Percentiles rank a stretch among this genome's conserved stretches.
Evolutionary conservation across 371 early-diverging fungal species (phyloP).

Genomic region (Furculomyces boomerangus): DNA sequence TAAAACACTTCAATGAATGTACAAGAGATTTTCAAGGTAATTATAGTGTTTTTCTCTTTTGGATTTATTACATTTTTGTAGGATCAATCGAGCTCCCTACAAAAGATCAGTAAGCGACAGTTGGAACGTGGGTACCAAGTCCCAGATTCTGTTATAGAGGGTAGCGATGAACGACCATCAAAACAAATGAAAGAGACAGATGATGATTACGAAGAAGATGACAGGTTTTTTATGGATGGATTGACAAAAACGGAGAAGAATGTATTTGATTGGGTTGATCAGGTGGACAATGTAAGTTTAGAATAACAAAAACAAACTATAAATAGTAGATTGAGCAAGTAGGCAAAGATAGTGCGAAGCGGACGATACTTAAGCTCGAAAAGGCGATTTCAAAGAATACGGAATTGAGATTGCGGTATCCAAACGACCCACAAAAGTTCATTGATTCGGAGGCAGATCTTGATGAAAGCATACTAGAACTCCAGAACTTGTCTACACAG

Average conservation of each 20-base stretch:
- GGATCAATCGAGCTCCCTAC: too few relatives aligned
- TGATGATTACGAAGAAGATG: background rate
- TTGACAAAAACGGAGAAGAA: constrained; percentile 53
- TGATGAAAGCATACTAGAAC: constrained; percentile 65
- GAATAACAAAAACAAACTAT: too few relatives aligned
- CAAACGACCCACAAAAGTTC: constrained; percentile 33
- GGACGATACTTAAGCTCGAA: constrained; percentile 64
- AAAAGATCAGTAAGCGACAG: constrained; percentile 1
- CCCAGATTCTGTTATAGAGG: background rate
- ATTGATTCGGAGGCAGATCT: constrained; percentile 89
- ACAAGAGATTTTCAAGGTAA: too few relatives aligned
- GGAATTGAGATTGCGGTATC: constrained; percentile 65
- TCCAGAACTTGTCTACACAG: constrained; percentile 66
- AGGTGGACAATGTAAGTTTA: constrained; percentile 42
- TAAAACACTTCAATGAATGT: too few relatives aligned
- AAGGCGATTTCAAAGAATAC: constrained; percentile 71
- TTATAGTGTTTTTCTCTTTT: too few relatives aligned
- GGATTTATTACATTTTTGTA: too few relatives aligned
- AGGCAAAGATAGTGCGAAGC: constrained; percentile 39
- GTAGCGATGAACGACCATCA: background rate
- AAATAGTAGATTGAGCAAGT: too few relatives aligned
- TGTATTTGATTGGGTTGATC: constrained; percentile 67
- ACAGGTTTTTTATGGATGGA: constrained; percentile 71
- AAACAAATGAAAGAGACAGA: background rate
- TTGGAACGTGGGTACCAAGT: background rate